A percentile compares a stretch with the other conserved stretches of the same genome.
phyloP scores from a whole-genome alignment of 805 yeast species.

The Zygoascus flipseniorum region DNA sequence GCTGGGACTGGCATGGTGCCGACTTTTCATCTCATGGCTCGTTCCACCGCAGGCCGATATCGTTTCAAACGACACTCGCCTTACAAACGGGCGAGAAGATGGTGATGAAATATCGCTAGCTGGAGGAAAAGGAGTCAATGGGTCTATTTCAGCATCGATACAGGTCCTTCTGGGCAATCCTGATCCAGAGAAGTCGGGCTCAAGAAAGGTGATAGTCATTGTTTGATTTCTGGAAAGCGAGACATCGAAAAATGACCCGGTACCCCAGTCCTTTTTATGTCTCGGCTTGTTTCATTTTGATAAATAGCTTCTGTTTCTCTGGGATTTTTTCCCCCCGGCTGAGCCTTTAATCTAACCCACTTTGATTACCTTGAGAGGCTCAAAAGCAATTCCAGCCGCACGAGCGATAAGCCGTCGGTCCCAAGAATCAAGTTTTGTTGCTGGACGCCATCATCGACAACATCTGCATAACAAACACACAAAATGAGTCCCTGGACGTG shows the following conservation, averaged over 20 bases:
- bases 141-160: neutral
- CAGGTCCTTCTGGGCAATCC: neutral
- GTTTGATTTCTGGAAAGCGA: neutral
- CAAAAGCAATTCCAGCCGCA: neutral
- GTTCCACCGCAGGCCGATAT: neutral
- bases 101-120: neutral
- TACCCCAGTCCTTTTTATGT: neutral
- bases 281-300: neutral
- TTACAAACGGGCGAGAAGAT: neutral
- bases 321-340: neutral
- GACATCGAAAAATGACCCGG: neutral
- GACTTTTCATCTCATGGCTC: neutral
- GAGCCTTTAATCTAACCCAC: neutral
- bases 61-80: neutral
- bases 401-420: neutral
- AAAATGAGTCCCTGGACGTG: conserved; percentile 14
- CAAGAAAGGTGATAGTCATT: conserved; percentile 16
- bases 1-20: neutral
- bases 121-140: neutral
- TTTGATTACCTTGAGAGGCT: neutral
- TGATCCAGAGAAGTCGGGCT: conserved; percentile 2
- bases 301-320: neutral
- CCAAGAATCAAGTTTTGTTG: neutral
- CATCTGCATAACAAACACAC: neutral
- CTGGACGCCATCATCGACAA: neutral